Percentiles rank a stretch among this genome's conserved stretches.
These are phyloP conservation scores for Royoungia palumana DNA, from an alignment of 768 basidiomycete species.

Conservation along the genomic window DNA sequence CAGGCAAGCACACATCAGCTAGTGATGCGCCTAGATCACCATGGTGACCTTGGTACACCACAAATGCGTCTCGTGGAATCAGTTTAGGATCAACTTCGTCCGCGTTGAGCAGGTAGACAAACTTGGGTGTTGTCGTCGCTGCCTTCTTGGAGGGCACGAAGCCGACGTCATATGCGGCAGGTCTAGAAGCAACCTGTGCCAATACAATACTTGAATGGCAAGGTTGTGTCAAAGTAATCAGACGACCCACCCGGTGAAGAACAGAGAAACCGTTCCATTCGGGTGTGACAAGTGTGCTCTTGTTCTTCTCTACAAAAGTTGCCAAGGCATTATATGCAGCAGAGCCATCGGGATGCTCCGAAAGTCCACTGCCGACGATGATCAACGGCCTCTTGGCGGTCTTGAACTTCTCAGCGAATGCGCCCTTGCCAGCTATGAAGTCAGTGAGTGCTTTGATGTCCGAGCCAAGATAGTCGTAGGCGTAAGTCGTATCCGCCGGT, in stretches of 20 bases:
- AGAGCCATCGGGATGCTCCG: constrained; percentile 81
- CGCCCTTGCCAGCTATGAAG: constrained; percentile 73
- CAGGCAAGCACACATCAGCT: constrained; percentile 95
- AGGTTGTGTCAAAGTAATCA: neutral
- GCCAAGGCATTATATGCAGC: constrained; percentile 74
- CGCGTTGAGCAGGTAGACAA: constrained; percentile 94
- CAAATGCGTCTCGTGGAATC: constrained; percentile 90
- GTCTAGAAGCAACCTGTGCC: constrained; percentile 77
- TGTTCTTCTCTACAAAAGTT: constrained; percentile 77
- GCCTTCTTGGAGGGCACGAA: constrained; percentile 86
- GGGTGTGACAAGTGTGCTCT: constrained; percentile 68
- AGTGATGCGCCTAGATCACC: constrained; percentile 95
- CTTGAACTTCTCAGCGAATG: constrained; percentile 84
- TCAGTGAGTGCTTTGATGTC: constrained; percentile 71
- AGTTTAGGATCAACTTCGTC: constrained; percentile 88
- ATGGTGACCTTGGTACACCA: constrained; percentile 98
- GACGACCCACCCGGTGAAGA: constrained; percentile 73
- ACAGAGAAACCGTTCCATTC: constrained; percentile 97
- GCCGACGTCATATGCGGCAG: constrained; percentile 93
- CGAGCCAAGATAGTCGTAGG: constrained; percentile 86
- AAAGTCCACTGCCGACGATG: constrained; percentile 84
- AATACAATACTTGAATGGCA: neutral
- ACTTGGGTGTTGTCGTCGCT: constrained; percentile 77
- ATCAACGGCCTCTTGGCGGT: constrained; percentile 88
- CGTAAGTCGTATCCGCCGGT: constrained; percentile 86